phyloP scores from a whole-genome alignment of 371 early-diverging fungal species.

The Actinomucor elegans region DNA sequence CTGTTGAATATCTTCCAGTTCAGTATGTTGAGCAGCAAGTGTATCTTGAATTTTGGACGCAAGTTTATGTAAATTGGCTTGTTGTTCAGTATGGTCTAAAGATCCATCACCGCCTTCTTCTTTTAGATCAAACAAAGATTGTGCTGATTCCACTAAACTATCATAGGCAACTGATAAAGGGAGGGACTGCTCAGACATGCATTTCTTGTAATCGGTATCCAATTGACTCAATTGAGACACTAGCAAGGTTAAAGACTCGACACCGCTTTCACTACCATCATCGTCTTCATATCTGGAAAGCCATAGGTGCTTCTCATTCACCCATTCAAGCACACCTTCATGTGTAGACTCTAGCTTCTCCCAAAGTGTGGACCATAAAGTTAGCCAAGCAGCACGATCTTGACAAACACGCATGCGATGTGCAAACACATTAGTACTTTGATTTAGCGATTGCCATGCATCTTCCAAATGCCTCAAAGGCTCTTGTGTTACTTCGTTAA shows the following conservation, averaged over 20 bases:
- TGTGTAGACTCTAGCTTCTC: background rate
- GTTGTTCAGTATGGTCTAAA: too few species aligned
- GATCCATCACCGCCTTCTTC: too few species aligned
- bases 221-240: too few species aligned
- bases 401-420: background rate
- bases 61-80: background rate
- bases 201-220: too few species aligned
- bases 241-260: too few species aligned
- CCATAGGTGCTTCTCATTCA: constrained; percentile 26
- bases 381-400: constrained; percentile 24
- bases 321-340: constrained; percentile 20
- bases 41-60: constrained; percentile 14
- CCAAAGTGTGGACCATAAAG: background rate
- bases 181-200: too few species aligned
- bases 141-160: too few species aligned
- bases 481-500: too few species aligned
- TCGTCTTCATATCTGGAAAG: constrained; percentile 11
- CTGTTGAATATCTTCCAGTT: constrained; percentile 9
- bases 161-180: too few species aligned
- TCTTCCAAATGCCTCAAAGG: background rate
- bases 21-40: constrained; percentile 3
- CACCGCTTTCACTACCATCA: background rate
- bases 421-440: background rate
- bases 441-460: background rate
- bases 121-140: too few species aligned